A percentile compares a stretch with the other conserved stretches of the same genome.
Evolutionary conservation across 306 rosid genomes (phyloP).

Genomic region (Gastrolobium villosum): DNA sequence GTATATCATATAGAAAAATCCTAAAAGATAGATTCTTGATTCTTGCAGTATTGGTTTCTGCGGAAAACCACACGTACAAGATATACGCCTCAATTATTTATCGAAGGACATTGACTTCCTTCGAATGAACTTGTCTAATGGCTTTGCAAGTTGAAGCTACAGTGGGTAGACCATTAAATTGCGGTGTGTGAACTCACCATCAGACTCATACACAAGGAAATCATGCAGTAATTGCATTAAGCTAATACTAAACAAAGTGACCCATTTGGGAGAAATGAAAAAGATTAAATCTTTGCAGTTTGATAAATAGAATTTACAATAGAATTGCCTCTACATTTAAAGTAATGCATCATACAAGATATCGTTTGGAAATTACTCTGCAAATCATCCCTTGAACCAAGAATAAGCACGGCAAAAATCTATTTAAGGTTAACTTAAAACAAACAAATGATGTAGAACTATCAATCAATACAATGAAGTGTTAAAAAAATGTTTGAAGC

Average conservation of each 20-base stretch:
- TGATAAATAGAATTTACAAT: too few relatives aligned
- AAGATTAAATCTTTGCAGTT: not conserved
- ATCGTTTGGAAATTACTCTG: conserved; percentile 96
- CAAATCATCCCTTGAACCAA: conserved; percentile 51
- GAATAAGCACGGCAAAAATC: conserved; percentile 47
- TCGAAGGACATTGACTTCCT: conserved; percentile 19
- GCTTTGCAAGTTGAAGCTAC: not conserved
- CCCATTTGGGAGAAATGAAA: not conserved
- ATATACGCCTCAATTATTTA: conserved; percentile 36
- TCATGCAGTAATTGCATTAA: not conserved
- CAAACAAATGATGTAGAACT: not conserved
- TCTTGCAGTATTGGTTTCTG: conserved; percentile 19
- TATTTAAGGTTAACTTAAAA: conserved; percentile 5
- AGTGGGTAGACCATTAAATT: conserved; percentile 23
- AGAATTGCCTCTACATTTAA: too few relatives aligned
- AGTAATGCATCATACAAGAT: too few relatives aligned
- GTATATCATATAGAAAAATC: not conserved
- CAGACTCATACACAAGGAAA: not conserved
- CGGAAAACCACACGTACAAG: conserved; percentile 31
- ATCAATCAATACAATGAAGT: conserved; percentile 36
- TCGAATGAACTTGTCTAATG: not conserved
- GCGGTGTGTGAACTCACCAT: not conserved
- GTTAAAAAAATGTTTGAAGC: conserved; percentile 16
- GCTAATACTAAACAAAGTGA: not conserved
- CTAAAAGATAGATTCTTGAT: not conserved